A percentile compares a stretch with the other conserved stretches of the same genome.
Conservation (phyloP, 1,139 yeast genomes). For the Candida sanyaensis region DNA sequence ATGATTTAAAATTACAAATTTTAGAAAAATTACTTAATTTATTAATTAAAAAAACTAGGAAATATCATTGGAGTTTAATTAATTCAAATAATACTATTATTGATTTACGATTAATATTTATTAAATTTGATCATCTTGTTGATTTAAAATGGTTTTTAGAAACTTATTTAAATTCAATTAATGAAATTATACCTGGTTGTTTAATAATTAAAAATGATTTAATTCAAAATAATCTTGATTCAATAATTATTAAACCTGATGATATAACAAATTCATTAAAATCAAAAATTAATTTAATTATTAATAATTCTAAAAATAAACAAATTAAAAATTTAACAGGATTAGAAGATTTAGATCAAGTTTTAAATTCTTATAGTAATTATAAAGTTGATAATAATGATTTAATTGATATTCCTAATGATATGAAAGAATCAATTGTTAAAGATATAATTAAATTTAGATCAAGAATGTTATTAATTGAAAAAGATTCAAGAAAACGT, state of each 20-base stretch:
- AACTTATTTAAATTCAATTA: slow-evolving; percentile 6
- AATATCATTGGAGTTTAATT: slow-evolving; percentile 30
- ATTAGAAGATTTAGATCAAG: slow-evolving; percentile 38
- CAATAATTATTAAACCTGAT: not conserved
- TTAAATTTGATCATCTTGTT: slow-evolving; percentile 24
- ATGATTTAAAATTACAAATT: slow-evolving; percentile 22
- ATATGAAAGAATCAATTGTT: slow-evolving; percentile 56
- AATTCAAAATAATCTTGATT: not conserved
- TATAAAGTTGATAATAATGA: slow-evolving; percentile 64
- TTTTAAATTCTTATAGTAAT: slow-evolving; percentile 33
- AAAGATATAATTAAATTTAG: slow-evolving; percentile 65
- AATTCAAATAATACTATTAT: slow-evolving; percentile 22
- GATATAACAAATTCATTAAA: slow-evolving; percentile 7
- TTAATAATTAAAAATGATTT: slow-evolving; percentile 7
- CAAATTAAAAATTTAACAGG: slow-evolving; percentile 20
- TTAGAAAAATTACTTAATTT: slow-evolving; percentile 31
- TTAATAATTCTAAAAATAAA: slow-evolving; percentile 21
- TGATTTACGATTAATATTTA: slow-evolving; percentile 28
- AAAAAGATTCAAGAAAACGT: slow-evolving; percentile 53
- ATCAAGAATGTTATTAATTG: slow-evolving; percentile 58
- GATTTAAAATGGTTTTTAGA: slow-evolving; percentile 15
- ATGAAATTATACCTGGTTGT: slow-evolving; percentile 2
- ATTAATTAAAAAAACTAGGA: slow-evolving; percentile 9
- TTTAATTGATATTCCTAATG: slow-evolving; percentile 61
- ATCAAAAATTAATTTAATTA: slow-evolving; percentile 18